phyloP scores from a whole-genome alignment of 2,329 filamentous ascomycete species.

The Fusarium sp. region DNA sequence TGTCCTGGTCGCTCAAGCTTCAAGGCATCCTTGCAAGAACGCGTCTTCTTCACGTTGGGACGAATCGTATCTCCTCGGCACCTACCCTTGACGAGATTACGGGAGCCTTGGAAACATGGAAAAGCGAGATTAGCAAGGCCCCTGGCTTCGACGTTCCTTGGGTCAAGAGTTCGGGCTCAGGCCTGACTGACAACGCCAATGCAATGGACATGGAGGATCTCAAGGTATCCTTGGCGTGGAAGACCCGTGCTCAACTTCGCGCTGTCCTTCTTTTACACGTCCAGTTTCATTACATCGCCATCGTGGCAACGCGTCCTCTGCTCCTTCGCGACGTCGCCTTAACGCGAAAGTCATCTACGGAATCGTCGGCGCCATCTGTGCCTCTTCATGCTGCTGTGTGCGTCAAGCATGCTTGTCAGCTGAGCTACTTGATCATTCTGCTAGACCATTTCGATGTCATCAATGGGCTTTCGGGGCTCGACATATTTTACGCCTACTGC shows the following conservation, averaged over 20 bases:
- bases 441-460: constrained; percentile 48
- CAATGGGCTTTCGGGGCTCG: constrained; percentile 50
- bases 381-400: constrained; percentile 16
- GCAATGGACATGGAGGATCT: constrained; percentile 44
- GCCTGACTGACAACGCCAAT: background rate
- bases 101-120: constrained; percentile 16
- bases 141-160: constrained; percentile 25
- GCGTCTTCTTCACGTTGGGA: constrained; percentile 35
- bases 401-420: constrained; percentile 47
- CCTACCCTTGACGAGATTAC: constrained; percentile 32
- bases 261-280: constrained; percentile 47
- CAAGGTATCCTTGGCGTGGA: constrained; percentile 43
- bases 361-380: background rate
- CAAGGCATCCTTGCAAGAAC: constrained; percentile 45
- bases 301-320: constrained; percentile 48
- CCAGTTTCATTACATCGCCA: constrained; percentile 48
- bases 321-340: constrained; percentile 41
- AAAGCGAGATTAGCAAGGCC: constrained; percentile 23
- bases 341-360: constrained; percentile 5
- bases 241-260: constrained; percentile 42
- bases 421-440: constrained; percentile 47
- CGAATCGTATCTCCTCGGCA: background rate
- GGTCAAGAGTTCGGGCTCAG: constrained; percentile 13
- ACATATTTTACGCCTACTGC: constrained; percentile 52
- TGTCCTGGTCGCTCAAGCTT: constrained; percentile 47